Percentiles rank a stretch among this genome's conserved stretches.
Evolutionary conservation across 1,139 yeast species (phyloP).

Genomic region (Suhomyces panamericanus): DNA sequence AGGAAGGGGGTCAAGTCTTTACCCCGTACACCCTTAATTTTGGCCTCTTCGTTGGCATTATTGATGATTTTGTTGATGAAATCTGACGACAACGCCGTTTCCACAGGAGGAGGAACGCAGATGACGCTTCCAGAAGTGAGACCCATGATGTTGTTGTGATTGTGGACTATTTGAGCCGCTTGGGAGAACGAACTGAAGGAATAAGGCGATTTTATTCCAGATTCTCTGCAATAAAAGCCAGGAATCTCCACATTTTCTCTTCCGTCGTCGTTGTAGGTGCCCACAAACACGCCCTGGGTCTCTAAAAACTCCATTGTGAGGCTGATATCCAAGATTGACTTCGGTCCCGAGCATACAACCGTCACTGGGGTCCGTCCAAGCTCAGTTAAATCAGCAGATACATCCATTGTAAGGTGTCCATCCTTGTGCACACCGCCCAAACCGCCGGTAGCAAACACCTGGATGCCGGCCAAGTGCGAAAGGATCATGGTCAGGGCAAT

Average conservation of each 20-base stretch:
- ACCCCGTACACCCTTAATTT: slow-evolving; percentile 55
- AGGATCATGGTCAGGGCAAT: slow-evolving; percentile 88
- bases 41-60: slow-evolving; percentile 60
- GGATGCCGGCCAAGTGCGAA: slow-evolving; percentile 72
- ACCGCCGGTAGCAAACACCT: slow-evolving; percentile 92
- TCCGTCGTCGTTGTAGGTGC: slow-evolving; percentile 46
- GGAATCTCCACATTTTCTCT: slow-evolving; percentile 52
- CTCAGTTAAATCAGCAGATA: slow-evolving; percentile 87
- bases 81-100: slow-evolving; percentile 55
- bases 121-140: slow-evolving; percentile 70
- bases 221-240: slow-evolving; percentile 78
- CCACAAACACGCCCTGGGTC: slow-evolving; percentile 76
- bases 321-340: slow-evolving; percentile 77
- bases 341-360: slow-evolving; percentile 91
- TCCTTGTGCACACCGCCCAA: slow-evolving; percentile 90
- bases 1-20: slow-evolving; percentile 80
- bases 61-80: slow-evolving; percentile 58
- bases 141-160: slow-evolving; percentile 51
- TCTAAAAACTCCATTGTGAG: slow-evolving; percentile 84
- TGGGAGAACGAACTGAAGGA: slow-evolving; percentile 50
- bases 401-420: slow-evolving; percentile 72
- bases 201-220: slow-evolving; percentile 73
- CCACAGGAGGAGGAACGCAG: slow-evolving; percentile 80
- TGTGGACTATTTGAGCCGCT: slow-evolving; percentile 63
- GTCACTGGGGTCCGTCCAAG: slow-evolving; percentile 80